Conservation (phyloP, 805 yeast genomes). For the Wickerhamiella sorbophila region DNA sequence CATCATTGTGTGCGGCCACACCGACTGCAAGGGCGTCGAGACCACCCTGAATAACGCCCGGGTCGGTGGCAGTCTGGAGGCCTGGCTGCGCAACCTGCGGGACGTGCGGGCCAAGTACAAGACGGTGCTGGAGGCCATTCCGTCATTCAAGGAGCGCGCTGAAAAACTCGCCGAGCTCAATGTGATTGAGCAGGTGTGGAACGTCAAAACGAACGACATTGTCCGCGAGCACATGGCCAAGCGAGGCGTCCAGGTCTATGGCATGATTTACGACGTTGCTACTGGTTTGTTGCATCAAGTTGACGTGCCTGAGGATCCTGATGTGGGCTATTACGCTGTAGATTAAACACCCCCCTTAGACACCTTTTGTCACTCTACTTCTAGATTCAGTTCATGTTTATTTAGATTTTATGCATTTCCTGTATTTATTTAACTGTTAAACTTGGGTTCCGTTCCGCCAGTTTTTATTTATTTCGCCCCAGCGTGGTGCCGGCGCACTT, state of each 20-base stretch:
- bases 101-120: conserved; percentile 51
- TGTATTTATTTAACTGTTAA: too few relatives aligned
- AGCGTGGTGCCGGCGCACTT: too few relatives aligned
- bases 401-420: too few relatives aligned
- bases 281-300: conserved; percentile 47
- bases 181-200: conserved; percentile 56
- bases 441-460: too few relatives aligned
- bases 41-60: conserved; percentile 54
- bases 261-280: conserved; percentile 69
- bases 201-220: conserved; percentile 45
- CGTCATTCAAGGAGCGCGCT: conserved; percentile 40
- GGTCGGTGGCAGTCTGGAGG: conserved; percentile 55
- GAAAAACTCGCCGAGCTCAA: conserved; percentile 60
- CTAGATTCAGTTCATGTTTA: too few relatives aligned
- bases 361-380: too few relatives aligned
- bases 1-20: conserved; percentile 82
- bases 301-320: conserved; percentile 27
- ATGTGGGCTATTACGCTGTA: conserved; percentile 11
- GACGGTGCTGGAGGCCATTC: conserved; percentile 34
- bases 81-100: conserved; percentile 54
- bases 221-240: conserved; percentile 50
- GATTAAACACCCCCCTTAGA: conserved; percentile 2
- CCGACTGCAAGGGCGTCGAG: conserved; percentile 89
- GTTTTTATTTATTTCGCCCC: too few relatives aligned
- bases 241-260: conserved; percentile 63